Evolutionary conservation across 2,329 filamentous ascomycete species (phyloP).

Genomic region (Fusarium drepaniforme): DNA sequence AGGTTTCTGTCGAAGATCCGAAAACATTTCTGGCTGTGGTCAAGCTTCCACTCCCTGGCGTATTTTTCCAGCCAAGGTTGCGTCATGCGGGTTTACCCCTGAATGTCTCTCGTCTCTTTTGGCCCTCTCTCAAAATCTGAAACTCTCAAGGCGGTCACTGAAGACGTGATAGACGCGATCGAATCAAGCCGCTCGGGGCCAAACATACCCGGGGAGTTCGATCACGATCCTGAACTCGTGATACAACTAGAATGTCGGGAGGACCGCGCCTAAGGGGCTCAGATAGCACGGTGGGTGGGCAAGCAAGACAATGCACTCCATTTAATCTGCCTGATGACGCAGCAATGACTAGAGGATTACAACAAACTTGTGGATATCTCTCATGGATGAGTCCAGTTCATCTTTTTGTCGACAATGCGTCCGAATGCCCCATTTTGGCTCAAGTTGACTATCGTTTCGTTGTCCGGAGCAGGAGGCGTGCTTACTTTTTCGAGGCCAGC

Average conservation of each 20-base stretch:
- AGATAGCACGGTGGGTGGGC: not conserved
- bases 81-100: constrained; percentile 6
- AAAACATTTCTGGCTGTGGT: not conserved
- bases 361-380: not conserved
- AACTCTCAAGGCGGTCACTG: not conserved
- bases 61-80: not conserved
- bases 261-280: not conserved
- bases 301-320: not conserved
- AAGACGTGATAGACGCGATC: not conserved
- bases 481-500: not conserved
- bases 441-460: not conserved
- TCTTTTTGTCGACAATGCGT: not conserved
- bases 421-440: not conserved
- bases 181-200: not conserved
- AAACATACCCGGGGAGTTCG: not conserved
- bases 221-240: not conserved
- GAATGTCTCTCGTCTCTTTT: constrained; percentile 1
- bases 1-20: not conserved
- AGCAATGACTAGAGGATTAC: constrained; percentile 3
- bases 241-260: not conserved
- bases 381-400: not conserved
- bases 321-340: constrained; percentile 23
- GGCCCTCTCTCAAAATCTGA: not conserved
- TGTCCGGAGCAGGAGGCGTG: not conserved
- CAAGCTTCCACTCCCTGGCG: not conserved